phyloP scores from a whole-genome alignment of 441 rosid genomes.

The Bruguiera hainesii region DNA sequence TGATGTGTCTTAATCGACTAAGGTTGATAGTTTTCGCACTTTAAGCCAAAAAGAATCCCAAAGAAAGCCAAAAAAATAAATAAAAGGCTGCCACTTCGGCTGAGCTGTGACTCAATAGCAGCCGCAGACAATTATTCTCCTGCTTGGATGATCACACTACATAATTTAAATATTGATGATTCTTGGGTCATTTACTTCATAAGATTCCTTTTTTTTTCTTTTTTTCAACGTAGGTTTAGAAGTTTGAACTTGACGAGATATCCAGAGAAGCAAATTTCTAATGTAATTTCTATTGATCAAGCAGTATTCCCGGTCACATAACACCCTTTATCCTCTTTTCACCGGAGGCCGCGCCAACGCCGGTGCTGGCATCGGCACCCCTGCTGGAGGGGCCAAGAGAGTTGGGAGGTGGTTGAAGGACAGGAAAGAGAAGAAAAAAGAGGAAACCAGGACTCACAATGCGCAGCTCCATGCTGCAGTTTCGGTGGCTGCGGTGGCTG shows the following conservation, averaged over 20 bases:
- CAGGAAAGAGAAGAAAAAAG: conserved; percentile 86
- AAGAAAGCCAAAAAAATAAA: neutral
- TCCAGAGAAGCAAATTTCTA: neutral
- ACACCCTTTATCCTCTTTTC: conserved; percentile 67
- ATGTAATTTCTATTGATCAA: conserved; percentile 13
- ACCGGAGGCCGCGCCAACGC: conserved; percentile 45
- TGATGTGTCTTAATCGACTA: conserved; percentile 27
- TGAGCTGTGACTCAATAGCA: conserved; percentile 2
- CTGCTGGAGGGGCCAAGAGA: conserved; percentile 63
- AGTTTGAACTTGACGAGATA: too few relatives aligned
- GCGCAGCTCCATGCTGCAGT: conserved; percentile 86
- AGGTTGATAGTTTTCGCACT: conserved; percentile 21
- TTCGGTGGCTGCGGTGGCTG: conserved; percentile 87
- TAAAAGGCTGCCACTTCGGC: conserved; percentile 7
- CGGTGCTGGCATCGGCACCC: conserved; percentile 47
- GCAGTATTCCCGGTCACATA: conserved; percentile 82
- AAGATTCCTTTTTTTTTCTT: too few relatives aligned
- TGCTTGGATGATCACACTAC: neutral
- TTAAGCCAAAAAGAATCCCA: conserved; percentile 6
- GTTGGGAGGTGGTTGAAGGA: conserved; percentile 96
- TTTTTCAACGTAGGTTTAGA: too few relatives aligned
- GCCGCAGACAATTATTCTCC: neutral
- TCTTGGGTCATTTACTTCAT: too few relatives aligned
- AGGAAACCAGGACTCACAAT: conserved; percentile 76
- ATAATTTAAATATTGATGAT: too few relatives aligned